Percentiles rank a stretch among this genome's conserved stretches.
Conservation (phyloP, 352 stramenopile species). For the Globisporangium paddicum region DNA sequence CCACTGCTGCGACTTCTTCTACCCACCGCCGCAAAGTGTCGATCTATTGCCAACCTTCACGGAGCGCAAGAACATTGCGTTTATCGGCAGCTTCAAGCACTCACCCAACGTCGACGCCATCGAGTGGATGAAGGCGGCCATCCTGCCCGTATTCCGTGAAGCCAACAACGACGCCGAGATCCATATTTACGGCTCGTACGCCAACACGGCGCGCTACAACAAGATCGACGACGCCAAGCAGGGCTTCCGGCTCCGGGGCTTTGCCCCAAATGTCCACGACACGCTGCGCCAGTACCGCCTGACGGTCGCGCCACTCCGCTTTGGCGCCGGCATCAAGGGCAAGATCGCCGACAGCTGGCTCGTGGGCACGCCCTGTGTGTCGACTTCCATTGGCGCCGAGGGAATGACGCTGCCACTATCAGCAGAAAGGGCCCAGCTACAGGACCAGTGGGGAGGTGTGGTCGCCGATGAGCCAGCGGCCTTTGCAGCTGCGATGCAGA, state of each 20-base stretch:
- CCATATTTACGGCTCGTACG: constrained; percentile 88
- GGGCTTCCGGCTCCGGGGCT: constrained; percentile 78
- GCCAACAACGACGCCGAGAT: constrained; percentile 28
- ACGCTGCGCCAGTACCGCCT: constrained; percentile 68
- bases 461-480: constrained; percentile 33
- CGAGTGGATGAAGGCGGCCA: constrained; percentile 52
- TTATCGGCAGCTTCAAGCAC: constrained; percentile 93
- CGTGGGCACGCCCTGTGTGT: constrained; percentile 86
- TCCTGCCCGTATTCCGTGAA: constrained; percentile 74
- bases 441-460: constrained; percentile 40
- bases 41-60: constrained; percentile 20
- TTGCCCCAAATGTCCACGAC: constrained; percentile 64
- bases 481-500: constrained; percentile 42
- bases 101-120: constrained; percentile 89
- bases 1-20: constrained; percentile 70
- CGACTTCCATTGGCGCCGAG: constrained; percentile 87
- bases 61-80: constrained; percentile 62
- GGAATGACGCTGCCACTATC: constrained; percentile 43
- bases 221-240: constrained; percentile 44
- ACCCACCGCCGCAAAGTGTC: constrained; percentile 21
- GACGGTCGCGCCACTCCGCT: constrained; percentile 88
- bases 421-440: neutral
- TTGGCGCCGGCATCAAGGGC: constrained; percentile 93
- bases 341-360: constrained; percentile 94
- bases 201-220: constrained; percentile 35